Evolutionary conservation across 495 filamentous ascomycete species (phyloP).

Genomic region (Lasiosphaeria ovina): DNA sequence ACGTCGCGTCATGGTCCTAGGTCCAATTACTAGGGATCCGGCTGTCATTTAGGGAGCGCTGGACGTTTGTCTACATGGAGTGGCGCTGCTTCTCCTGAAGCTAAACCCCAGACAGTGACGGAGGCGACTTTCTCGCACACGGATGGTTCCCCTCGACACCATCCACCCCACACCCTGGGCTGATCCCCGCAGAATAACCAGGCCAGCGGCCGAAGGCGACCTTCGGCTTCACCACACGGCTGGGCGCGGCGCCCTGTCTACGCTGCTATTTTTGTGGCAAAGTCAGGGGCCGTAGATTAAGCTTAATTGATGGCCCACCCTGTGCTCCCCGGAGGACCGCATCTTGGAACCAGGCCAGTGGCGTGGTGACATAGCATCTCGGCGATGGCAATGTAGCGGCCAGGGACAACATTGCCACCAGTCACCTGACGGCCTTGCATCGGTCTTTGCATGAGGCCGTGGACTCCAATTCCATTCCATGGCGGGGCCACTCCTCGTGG

Average conservation of each 20-base stretch:
- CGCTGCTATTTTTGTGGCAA: slow-evolving; percentile 41
- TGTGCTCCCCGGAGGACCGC: slow-evolving; percentile 16
- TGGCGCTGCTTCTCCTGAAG: not conserved
- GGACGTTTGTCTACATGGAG: not conserved
- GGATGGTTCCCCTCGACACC: not conserved
- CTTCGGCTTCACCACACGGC: not conserved
- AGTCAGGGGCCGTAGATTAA: slow-evolving; percentile 37
- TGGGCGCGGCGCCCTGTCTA: slow-evolving; percentile 12
- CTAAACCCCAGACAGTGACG: slow-evolving; percentile 21
- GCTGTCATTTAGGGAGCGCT: not conserved
- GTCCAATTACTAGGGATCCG: slow-evolving; percentile 14
- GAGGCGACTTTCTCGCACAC: slow-evolving; percentile 5
- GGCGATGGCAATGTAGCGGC: slow-evolving; percentile 10
- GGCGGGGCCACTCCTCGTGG: no score
- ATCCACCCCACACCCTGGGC: not conserved
- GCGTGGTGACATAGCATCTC: slow-evolving; percentile 7
- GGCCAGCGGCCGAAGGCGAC: slow-evolving; percentile 2
- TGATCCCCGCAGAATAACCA: slow-evolving; percentile 12
- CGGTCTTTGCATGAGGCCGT: slow-evolving; percentile 3
- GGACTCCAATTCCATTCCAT: not conserved
- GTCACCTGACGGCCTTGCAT: slow-evolving; percentile 22
- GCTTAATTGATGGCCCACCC: slow-evolving; percentile 35
- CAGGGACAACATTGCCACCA: slow-evolving; percentile 6
- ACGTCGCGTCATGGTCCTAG: slow-evolving; percentile 18
- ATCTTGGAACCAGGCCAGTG: slow-evolving; percentile 19